Conservation (phyloP, 306 rosid species). For the Vigna angularis region DNA sequence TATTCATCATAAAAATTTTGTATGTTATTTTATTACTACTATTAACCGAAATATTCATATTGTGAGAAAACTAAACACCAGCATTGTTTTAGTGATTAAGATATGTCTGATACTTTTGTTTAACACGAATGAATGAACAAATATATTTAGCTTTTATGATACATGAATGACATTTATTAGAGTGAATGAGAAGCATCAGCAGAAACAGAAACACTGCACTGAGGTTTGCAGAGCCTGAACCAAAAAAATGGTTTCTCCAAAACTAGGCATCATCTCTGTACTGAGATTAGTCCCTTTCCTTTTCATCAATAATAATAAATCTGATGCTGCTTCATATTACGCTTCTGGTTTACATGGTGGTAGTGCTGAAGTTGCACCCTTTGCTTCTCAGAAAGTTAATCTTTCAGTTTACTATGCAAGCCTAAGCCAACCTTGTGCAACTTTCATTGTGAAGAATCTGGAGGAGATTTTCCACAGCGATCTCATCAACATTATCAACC, state of each 20-base stretch:
- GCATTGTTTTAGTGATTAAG: no score
- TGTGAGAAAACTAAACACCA: background rate
- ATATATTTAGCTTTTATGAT: background rate
- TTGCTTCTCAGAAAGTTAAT: conserved; percentile 52
- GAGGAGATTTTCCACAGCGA: conserved; percentile 46
- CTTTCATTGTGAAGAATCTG: conserved; percentile 56
- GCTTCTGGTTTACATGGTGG: conserved; percentile 29
- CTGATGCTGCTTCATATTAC: conserved; percentile 26
- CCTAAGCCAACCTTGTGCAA: conserved; percentile 46
- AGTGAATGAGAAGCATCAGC: background rate
- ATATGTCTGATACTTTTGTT: no score
- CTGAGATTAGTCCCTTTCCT: conserved; percentile 31
- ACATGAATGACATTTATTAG: conserved; percentile 27
- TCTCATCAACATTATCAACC: conserved; percentile 57
- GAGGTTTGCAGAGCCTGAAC: conserved; percentile 21
- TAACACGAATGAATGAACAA: background rate
- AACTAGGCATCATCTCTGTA: conserved; percentile 14
- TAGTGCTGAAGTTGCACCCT: conserved; percentile 3
- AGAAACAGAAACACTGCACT: background rate
- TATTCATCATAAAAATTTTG: background rate
- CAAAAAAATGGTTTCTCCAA: conserved; percentile 41
- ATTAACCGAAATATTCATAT: background rate
- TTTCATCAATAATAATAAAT: conserved; percentile 29
- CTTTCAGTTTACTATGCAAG: conserved; percentile 61
- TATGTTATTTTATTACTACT: background rate